Base-by-base conservation (phyloP, 2,329 filamentous ascomycete species). In the Pestalotiopsis sp. region DNA sequence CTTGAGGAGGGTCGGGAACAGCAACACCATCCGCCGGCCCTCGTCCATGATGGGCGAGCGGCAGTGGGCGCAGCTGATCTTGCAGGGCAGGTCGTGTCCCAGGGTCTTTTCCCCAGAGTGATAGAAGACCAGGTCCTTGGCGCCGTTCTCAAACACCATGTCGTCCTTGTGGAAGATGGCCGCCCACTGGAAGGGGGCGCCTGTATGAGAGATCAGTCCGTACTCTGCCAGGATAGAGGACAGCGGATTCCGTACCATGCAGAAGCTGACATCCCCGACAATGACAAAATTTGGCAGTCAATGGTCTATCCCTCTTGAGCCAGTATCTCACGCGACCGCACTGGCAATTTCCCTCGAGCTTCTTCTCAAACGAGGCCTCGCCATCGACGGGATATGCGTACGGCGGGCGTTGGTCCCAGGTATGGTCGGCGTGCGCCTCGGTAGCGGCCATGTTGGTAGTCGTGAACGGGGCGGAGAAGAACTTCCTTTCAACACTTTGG, bases 151-250 rank as follows among this genome's bases (percentile, higher is more conserved):
- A 77, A 94, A 94, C 67, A 88, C 87, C 73, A 94, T 84, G 74
- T 94, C 91, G 0, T 86, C 80, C 77, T 97, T 97, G 78, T 94
- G 87, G 81, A 97, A 95, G 71, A 97, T 94, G 48, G 93, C 92
- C 0, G 93, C 93, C 93, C 93, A 96, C 81, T 97, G 94, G 81
- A 96, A 95, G 0, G 93, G 93, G 2, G 93, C 92, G 67, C 92
- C 89, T 91, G 66, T 22, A 20, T 20, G 11, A 52, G 26, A 26
- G 11, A 7, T 38, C n/a, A 38, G 17, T 30, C 48, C 68, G 24
- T 62, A 26, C 57, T 26, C 61, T 11, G 0, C 3, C 24, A 30
- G n/a, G 14, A 9, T 1, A 13, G 7, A 13, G 14, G 24, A 59
- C n/a, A 24, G 6, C 13, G 48, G 26, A 61, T 6, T 17, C 60